Base-by-base conservation (phyloP, 164 flowering plant genomes). In the Magnolia sinica region DNA sequence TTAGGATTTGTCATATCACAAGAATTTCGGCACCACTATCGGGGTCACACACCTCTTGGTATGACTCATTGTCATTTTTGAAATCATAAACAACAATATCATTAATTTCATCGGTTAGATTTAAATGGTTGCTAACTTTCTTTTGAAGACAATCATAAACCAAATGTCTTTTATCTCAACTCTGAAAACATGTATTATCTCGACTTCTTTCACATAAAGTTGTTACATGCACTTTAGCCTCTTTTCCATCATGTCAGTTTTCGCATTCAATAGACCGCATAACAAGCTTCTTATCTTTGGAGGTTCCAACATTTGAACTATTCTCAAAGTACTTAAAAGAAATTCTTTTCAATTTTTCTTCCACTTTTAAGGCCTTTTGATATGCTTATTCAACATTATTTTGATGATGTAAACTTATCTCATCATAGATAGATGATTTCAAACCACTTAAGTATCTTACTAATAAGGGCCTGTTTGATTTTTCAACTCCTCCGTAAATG, bases 371-470 rank as follows among this genome's bases (percentile, higher is more conserved):
- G 1, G 69, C 68, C 64, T 59, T 70, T 70, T 37, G 68, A 55
- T 49, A 59, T 7, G 51, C 50, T 5, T 52, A 37, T 4, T 50
- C 23, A 52, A 68, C 65, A 2, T 23, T 8, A 63, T 13, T 29
- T 24, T 10, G 61, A 1, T 24, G 13, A 13, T 73, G 66, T 4
- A 70, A 10, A 13, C 19, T 6, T 6, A 76, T n/a, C 13, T 69
- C 68, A 20, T 23, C 73, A 52, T 49, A 51, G 23, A 76, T 31
- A 1, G 37, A 19, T n/a, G 0, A 16, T 4, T 76, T 76, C 51
- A 37, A 23, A 4, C 69, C 69, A 58, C 78, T 76, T 24, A 76
- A 31, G 68, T 76, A 70, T 10, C 78, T 59, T 20, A 27, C 58
- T 31, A 70, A 27, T 27, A 27, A 27, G 29, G 29, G 29, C 29